phyloP scores from a whole-genome alignment of 2,329 filamentous ascomycete species.

The Fusarium zealandicum region DNA sequence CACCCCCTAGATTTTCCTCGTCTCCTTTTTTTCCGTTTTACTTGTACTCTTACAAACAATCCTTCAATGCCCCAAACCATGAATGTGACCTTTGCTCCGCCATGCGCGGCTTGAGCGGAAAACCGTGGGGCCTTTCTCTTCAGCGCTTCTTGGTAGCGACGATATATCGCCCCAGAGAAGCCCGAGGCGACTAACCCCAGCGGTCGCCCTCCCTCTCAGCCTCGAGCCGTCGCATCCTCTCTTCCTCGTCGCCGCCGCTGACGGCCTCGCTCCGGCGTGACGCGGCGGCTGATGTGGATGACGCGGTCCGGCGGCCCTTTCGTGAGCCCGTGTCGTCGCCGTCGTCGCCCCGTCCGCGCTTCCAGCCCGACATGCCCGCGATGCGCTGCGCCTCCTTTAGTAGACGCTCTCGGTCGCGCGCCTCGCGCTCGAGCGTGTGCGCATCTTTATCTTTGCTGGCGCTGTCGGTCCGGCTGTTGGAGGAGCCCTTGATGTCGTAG shows the following conservation, averaged over 20 bases:
- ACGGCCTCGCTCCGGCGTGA: constrained; percentile 57
- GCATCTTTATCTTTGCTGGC: constrained; percentile 55
- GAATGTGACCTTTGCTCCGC: background rate
- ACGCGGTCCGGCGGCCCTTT: constrained; percentile 49
- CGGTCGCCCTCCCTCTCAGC: constrained; percentile 64
- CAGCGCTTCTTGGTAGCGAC: constrained; percentile 11
- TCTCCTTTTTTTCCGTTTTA: constrained; percentile 4
- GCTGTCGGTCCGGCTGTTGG: constrained; percentile 40
- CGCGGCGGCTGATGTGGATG: constrained; percentile 29
- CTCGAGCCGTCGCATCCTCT: constrained; percentile 63
- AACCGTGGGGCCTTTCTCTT: background rate
- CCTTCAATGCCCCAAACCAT: constrained; percentile 22
- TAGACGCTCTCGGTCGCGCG: constrained; percentile 69
- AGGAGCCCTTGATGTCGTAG: constrained; percentile 50
- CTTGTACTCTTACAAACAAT: constrained; percentile 23
- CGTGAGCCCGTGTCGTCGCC: constrained; percentile 51
- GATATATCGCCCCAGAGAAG: constrained; percentile 9
- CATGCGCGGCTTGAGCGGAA: background rate
- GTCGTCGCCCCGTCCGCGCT: constrained; percentile 58
- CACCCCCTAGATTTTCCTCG: constrained; percentile 6
- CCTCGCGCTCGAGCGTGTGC: constrained; percentile 75
- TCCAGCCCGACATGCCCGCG: constrained; percentile 59
- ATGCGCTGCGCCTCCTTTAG: constrained; percentile 74
- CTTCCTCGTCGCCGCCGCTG: constrained; percentile 58
- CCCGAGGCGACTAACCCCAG: constrained; percentile 49